These are phyloP conservation scores for Solioccasus polychromus DNA, from an alignment of 768 basidiomycete genomes.

Conservation along the genomic window DNA sequence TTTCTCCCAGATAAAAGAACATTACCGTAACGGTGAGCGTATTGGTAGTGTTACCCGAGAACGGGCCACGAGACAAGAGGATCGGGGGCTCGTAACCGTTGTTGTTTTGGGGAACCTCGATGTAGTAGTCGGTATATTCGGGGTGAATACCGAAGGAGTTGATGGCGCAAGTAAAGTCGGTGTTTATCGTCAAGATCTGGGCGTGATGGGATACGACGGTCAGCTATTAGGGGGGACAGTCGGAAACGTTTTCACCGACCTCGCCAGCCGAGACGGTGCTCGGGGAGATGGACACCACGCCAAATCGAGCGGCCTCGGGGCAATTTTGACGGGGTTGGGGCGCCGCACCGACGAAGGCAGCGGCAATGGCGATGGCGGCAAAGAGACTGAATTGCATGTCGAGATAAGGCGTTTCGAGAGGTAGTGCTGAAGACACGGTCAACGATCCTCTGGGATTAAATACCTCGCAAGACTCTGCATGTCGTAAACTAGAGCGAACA, in stretches of 20 bases:
- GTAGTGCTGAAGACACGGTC: not conserved
- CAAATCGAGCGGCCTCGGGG: constrained; percentile 21
- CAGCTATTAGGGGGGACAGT: not conserved
- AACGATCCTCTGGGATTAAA: constrained; percentile 6
- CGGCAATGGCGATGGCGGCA: constrained; percentile 7
- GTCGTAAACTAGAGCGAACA: too few relatives aligned
- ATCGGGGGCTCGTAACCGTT: constrained; percentile 30
- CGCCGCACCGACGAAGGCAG: constrained; percentile 14
- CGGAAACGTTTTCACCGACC: constrained; percentile 7
- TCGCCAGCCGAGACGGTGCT: constrained; percentile 23
- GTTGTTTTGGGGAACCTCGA: constrained; percentile 32
- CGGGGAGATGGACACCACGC: constrained; percentile 18
- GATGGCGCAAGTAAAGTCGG: constrained; percentile 28
- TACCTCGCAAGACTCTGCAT: constrained; percentile 5
- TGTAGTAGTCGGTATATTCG: constrained; percentile 31
- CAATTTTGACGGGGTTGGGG: constrained; percentile 23
- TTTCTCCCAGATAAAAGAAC: not conserved
- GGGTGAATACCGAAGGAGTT: constrained; percentile 16
- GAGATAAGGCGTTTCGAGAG: not conserved
- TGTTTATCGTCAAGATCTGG: constrained; percentile 19
- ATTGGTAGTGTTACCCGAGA: constrained; percentile 7
- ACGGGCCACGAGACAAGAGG: constrained; percentile 23
- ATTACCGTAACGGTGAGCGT: constrained; percentile 20
- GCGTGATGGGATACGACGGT: not conserved
- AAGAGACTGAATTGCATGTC: constrained; percentile 19